Percentiles rank a stretch among this genome's conserved stretches.
Evolutionary conservation across 2,329 filamentous ascomycete species (phyloP).

Genomic region (Trichoderma atroviride): DNA sequence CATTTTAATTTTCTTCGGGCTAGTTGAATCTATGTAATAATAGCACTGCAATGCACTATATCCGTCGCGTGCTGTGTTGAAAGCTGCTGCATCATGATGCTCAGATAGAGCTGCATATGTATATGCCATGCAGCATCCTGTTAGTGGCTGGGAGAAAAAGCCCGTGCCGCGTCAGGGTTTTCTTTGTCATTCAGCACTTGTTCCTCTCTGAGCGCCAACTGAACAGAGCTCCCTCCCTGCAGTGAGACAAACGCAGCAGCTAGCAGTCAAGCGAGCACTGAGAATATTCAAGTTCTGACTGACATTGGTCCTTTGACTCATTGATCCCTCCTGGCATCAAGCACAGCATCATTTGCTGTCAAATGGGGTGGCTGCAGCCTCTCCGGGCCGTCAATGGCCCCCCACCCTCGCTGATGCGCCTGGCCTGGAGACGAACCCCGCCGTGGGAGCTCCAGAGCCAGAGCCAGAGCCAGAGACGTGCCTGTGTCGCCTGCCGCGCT

Average conservation of each 20-base stretch:
- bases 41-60: not conserved
- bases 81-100: not conserved
- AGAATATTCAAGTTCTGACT: no score
- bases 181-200: not conserved
- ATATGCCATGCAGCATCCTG: not conserved
- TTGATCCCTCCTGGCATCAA: not conserved
- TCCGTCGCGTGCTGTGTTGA: no score
- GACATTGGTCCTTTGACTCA: not conserved
- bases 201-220: not conserved
- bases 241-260: not conserved
- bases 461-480: not conserved
- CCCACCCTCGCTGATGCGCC: conserved; percentile 15
- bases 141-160: not conserved
- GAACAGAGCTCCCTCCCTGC: not conserved
- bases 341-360: not conserved
- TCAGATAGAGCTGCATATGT: not conserved
- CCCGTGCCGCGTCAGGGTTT: not conserved
- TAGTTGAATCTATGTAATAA: not conserved
- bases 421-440: conserved; percentile 7
- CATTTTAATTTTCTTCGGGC: not conserved
- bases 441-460: not conserved
- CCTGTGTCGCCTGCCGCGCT: conserved; percentile 7
- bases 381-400: conserved; percentile 19
- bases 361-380: conserved; percentile 24
- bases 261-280: no score